Percentiles rank a stretch among this genome's conserved stretches.
phyloP scores from a whole-genome alignment of 2,329 filamentous ascomycete genomes.

The Xylaria digitata region DNA sequence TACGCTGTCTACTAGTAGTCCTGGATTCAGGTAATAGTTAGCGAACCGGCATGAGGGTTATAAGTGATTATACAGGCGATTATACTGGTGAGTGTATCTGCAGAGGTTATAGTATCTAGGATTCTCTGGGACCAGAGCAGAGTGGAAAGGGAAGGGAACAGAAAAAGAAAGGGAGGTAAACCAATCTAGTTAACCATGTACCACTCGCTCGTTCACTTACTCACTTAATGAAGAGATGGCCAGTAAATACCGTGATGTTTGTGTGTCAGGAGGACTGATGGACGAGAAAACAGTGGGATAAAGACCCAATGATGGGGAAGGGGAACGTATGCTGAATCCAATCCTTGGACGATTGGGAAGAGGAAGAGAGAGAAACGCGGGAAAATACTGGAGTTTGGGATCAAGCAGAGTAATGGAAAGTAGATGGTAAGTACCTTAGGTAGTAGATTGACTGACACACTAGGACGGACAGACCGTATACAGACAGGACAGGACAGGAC shows the following conservation, averaged over 20 bases:
- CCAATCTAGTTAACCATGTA: constrained; percentile 5
- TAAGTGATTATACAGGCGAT: constrained; percentile 2
- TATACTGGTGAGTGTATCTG: constrained; percentile 13
- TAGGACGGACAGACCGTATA: constrained; percentile 13
- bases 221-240: constrained; percentile 29
- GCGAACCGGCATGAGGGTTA: constrained; percentile 15
- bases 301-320: constrained; percentile 22
- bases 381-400: constrained; percentile 32
- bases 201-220: constrained; percentile 7
- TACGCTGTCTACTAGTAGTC: constrained; percentile 24
- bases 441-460: constrained; percentile 20
- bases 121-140: constrained; percentile 12
- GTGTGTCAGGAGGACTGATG: constrained; percentile 5
- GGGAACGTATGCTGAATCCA: constrained; percentile 26
- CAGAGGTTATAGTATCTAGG: constrained; percentile 7
- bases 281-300: constrained; percentile 15
- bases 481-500: constrained; percentile 1
- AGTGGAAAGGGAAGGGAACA: not conserved
- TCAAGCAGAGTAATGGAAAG: constrained; percentile 22
- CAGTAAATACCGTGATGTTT: constrained; percentile 19
- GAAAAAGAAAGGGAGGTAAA: not conserved
- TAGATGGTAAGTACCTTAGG: constrained; percentile 20
- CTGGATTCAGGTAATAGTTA: constrained; percentile 32
- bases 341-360: constrained; percentile 13
- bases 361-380: constrained; percentile 27